Evolutionary conservation across 164 flowering plant species (phyloP).

Genomic region (Tinospora cordifolia): DNA sequence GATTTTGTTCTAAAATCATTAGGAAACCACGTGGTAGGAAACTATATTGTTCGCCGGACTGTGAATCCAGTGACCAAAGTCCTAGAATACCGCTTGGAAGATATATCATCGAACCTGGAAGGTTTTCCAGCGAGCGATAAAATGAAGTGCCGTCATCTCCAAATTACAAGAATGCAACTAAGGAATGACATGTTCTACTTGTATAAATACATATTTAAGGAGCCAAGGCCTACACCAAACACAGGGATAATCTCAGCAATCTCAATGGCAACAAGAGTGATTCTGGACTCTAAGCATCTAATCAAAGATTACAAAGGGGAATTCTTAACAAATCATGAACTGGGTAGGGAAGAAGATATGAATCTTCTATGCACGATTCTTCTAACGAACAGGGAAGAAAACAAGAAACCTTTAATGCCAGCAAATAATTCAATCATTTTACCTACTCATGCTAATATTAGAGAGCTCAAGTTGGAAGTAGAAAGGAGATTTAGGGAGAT

Average conservation of each 20-base stretch:
- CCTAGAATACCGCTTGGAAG: slow-evolving; percentile 80
- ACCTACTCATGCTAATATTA: slow-evolving; percentile 40
- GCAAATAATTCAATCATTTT: slow-evolving; percentile 50
- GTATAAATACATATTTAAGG: slow-evolving; percentile 48
- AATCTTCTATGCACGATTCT: slow-evolving; percentile 44
- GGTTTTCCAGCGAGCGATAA: slow-evolving; percentile 18
- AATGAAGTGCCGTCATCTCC: slow-evolving; percentile 20
- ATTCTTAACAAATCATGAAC: slow-evolving; percentile 11
- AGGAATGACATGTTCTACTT: slow-evolving; percentile 52
- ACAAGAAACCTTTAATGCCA: slow-evolving; percentile 19
- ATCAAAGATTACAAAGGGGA: slow-evolving; percentile 45
- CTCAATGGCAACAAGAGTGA: slow-evolving; percentile 46
- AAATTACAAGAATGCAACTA: slow-evolving; percentile 44
- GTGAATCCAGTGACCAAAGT: slow-evolving; percentile 92
- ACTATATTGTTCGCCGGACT: slow-evolving; percentile 66
- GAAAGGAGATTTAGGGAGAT: slow-evolving; percentile 54
- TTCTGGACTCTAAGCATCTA: slow-evolving; percentile 66
- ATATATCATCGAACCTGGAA: slow-evolving; percentile 39
- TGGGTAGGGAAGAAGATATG: slow-evolving; percentile 20
- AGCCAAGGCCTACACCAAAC: slow-evolving; percentile 23
- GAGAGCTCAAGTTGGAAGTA: slow-evolving; percentile 52
- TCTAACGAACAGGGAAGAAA: slow-evolving; percentile 15
- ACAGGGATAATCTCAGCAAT: slow-evolving; percentile 29
- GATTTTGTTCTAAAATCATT: slow-evolving; percentile 89
- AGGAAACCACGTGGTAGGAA: slow-evolving; percentile 83